Conservation (phyloP, 164 flowering plant genomes). For the Piper betle region DNA sequence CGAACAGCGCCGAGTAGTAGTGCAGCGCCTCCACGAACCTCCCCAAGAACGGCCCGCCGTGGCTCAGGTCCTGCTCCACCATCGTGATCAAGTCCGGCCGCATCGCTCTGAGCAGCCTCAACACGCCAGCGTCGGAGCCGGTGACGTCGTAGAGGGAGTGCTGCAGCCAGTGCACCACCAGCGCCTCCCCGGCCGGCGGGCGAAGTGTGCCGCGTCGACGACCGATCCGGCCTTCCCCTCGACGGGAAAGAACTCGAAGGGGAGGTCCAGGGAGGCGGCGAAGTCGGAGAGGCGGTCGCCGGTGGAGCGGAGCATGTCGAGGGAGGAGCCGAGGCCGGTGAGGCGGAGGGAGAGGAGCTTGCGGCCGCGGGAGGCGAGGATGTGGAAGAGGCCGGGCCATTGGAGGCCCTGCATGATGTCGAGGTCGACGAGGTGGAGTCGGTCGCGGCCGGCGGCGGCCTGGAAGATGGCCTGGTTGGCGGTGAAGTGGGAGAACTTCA, state of each 20-base stretch:
- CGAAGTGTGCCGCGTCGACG: constrained; percentile 32
- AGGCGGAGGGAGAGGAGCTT: constrained; percentile 47
- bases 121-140: constrained; percentile 54
- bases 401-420: constrained; percentile 97
- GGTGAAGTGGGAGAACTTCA: constrained; percentile 89
- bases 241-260: constrained; percentile 63
- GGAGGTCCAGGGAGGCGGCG: constrained; percentile 59
- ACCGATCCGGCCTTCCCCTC: constrained; percentile 60
- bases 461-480: constrained; percentile 81
- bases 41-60: constrained; percentile 53
- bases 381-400: constrained; percentile 94
- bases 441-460: constrained; percentile 48
- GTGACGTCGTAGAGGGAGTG: constrained; percentile 75
- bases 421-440: constrained; percentile 76
- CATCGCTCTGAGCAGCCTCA: constrained; percentile 31
- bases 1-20: constrained; percentile 91
- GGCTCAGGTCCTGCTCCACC: constrained; percentile 74
- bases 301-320: constrained; percentile 49
- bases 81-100: constrained; percentile 65
- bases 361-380: constrained; percentile 53
- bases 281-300: constrained; percentile 73
- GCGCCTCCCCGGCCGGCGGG: constrained; percentile 23
- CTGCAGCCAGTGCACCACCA: constrained; percentile 84
- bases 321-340: constrained; percentile 73
- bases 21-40: constrained; percentile 85